Percentiles rank a stretch among this genome's conserved stretches.
Evolutionary conservation across 306 rosid species (phyloP).

Genomic region (Corylus heterophylla): DNA sequence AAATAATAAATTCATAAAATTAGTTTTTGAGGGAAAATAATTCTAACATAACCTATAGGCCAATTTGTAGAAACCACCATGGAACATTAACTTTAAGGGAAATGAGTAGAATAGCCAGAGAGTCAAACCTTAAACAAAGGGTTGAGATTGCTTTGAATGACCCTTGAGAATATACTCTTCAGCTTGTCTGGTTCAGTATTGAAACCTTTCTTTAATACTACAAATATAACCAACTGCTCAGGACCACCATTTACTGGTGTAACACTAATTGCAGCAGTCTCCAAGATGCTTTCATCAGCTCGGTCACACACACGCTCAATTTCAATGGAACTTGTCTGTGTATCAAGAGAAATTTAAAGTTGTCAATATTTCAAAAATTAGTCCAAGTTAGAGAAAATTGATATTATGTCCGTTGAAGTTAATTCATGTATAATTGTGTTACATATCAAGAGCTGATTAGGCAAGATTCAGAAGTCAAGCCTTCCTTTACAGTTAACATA

Average conservation of each 20-base stretch:
- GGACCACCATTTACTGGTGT: slow-evolving; percentile 67
- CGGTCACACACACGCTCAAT: slow-evolving; percentile 70
- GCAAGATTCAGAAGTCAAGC: not conserved
- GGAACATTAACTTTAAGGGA: not conserved
- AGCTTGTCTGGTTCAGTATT: slow-evolving; percentile 47
- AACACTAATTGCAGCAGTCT: slow-evolving; percentile 72
- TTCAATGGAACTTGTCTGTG: slow-evolving; percentile 73
- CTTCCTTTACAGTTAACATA: not conserved
- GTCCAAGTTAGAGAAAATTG: slow-evolving; percentile 13
- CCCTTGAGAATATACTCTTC: slow-evolving; percentile 56
- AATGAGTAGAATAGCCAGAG: not conserved
- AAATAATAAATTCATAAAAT: too few relatives aligned
- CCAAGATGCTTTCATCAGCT: slow-evolving; percentile 63
- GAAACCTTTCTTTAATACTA: slow-evolving; percentile 55
- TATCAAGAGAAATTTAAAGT: slow-evolving; percentile 19
- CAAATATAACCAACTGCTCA: slow-evolving; percentile 65
- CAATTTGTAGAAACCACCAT: slow-evolving; percentile 3
- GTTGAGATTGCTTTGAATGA: slow-evolving; percentile 73
- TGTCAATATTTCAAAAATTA: slow-evolving; percentile 1
- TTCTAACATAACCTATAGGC: too few relatives aligned
- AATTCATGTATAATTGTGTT: not conserved
- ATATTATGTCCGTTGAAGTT: not conserved
- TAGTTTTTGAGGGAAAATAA: too few relatives aligned
- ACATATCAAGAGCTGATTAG: not conserved
- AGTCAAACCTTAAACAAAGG: slow-evolving; percentile 74